Conservation (phyloP, 192 early-diverging fungal species). For the Coemansia sp. region DNA sequence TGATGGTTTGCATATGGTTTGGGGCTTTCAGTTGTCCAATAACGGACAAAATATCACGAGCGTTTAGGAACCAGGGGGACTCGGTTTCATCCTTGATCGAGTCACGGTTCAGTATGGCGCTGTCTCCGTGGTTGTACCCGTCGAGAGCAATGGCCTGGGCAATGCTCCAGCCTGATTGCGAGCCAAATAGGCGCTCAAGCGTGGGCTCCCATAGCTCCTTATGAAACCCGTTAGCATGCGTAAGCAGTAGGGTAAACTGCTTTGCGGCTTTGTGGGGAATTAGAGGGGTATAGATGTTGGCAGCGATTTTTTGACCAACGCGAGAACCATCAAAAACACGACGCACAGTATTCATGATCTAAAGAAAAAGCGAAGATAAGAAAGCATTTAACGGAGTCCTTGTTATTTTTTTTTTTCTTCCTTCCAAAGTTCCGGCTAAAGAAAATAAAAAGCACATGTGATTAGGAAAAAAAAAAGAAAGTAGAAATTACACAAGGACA, state of each 20-base stretch:
- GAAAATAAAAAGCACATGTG: too few relatives aligned
- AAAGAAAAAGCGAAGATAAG: not conserved
- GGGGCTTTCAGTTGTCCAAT: slow-evolving; percentile 20
- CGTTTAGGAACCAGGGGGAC: slow-evolving; percentile 33
- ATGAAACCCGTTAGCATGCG: slow-evolving; percentile 54
- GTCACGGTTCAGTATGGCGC: slow-evolving; percentile 34
- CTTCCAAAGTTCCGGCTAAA: too few relatives aligned
- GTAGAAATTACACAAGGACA: not conserved
- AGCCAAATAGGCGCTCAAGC: slow-evolving; percentile 22
- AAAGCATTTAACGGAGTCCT: not conserved
- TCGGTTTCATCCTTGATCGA: slow-evolving; percentile 10
- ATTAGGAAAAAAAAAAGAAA: too few relatives aligned
- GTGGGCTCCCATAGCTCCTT: slow-evolving; percentile 54
- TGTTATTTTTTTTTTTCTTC: too few relatives aligned
- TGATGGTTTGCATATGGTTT: slow-evolving; percentile 1
- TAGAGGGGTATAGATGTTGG: slow-evolving; percentile 34
- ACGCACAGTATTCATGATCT: slow-evolving; percentile 26
- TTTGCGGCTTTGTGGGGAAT: not conserved
- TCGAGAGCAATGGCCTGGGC: slow-evolving; percentile 40
- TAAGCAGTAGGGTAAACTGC: slow-evolving; percentile 32
- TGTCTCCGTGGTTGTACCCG: slow-evolving; percentile 53
- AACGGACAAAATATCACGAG: slow-evolving; percentile 38
- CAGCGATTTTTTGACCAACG: slow-evolving; percentile 30
- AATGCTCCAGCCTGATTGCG: slow-evolving; percentile 17
- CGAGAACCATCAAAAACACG: slow-evolving; percentile 29